Evolutionary conservation across 192 early-diverging fungal genomes (phyloP).

Genomic region (Podila clonocystis): DNA sequence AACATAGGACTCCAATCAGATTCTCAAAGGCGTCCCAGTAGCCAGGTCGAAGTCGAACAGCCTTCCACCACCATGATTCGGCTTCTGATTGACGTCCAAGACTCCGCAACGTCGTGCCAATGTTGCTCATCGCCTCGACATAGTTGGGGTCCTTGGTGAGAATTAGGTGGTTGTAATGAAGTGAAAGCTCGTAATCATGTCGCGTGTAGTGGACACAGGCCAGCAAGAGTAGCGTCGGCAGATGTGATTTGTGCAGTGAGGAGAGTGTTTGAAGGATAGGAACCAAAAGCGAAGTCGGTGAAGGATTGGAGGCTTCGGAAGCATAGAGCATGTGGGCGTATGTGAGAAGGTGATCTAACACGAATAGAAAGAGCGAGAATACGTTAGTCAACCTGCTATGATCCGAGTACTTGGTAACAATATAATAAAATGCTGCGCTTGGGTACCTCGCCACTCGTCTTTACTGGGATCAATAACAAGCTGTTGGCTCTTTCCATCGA

Average conservation of each 20-base stretch:
- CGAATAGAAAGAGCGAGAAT: constrained; percentile 10
- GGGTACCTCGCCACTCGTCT: constrained; percentile 36
- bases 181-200: constrained; percentile 73
- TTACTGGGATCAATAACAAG: constrained; percentile 28
- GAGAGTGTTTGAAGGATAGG: constrained; percentile 58
- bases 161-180: constrained; percentile 85
- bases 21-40: constrained; percentile 96
- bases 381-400: not conserved
- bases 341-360: constrained; percentile 67
- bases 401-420: too few species aligned
- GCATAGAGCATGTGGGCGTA: constrained; percentile 73
- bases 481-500: constrained; percentile 41
- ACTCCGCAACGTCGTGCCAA: constrained; percentile 88
- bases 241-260: constrained; percentile 64
- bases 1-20: constrained; percentile 82
- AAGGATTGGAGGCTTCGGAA: constrained; percentile 59
- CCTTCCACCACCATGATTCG: constrained; percentile 86
- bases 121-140: constrained; percentile 92
- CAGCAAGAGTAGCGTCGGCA: constrained; percentile 86
- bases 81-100: constrained; percentile 78
- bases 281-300: constrained; percentile 62
- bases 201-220: constrained; percentile 90
- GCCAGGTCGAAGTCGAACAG: constrained; percentile 83
- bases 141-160: constrained; percentile 84
- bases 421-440: too few species aligned